A percentile compares a stretch with the other conserved stretches of the same genome.
phyloP scores from a whole-genome alignment of 768 basidiomycete genomes.

The Tylopilus sp. region DNA sequence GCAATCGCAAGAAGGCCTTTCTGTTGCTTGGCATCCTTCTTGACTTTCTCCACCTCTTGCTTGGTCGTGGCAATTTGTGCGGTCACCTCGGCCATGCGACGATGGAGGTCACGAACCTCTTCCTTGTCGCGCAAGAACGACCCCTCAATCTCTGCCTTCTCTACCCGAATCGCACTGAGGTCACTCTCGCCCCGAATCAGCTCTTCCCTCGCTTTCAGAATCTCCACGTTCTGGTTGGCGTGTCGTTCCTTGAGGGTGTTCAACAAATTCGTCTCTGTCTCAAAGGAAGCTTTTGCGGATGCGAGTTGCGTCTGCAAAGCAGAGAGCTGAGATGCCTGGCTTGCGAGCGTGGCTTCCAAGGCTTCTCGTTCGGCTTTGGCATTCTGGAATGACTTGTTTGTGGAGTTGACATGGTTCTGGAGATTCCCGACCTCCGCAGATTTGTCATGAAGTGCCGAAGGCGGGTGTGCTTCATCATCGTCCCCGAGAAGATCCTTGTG shows the following conservation, averaged over 20 bases:
- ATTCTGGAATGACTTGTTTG: constrained; percentile 64
- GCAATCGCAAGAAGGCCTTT: constrained; percentile 94
- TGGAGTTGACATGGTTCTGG: constrained; percentile 81
- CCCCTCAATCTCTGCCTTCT: constrained; percentile 91
- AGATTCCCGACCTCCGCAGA: constrained; percentile 87
- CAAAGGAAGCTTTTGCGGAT: constrained; percentile 79
- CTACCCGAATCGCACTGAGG: constrained; percentile 79
- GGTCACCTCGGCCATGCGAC: constrained; percentile 76
- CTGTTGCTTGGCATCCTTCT: constrained; percentile 94
- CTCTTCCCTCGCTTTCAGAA: constrained; percentile 69
- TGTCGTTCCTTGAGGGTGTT: constrained; percentile 66
- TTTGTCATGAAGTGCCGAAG: constrained; percentile 61
- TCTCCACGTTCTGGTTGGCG: constrained; percentile 61
- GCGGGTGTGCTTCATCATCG: constrained; percentile 49
- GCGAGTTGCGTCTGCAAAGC: constrained; percentile 81
- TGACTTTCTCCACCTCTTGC: constrained; percentile 77
- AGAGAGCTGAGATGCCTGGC: constrained; percentile 71
- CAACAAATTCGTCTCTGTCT: constrained; percentile 75
- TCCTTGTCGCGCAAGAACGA: constrained; percentile 88
- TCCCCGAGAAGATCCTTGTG: constrained; percentile 66
- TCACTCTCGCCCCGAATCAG: constrained; percentile 91
- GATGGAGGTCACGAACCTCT: constrained; percentile 82
- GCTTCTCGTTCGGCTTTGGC: constrained; percentile 62
- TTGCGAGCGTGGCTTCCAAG: constrained; percentile 61
- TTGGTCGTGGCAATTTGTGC: constrained; percentile 70